Evolutionary conservation across 441 rosid species (phyloP).

Genomic region (Gossypium armourianum): DNA sequence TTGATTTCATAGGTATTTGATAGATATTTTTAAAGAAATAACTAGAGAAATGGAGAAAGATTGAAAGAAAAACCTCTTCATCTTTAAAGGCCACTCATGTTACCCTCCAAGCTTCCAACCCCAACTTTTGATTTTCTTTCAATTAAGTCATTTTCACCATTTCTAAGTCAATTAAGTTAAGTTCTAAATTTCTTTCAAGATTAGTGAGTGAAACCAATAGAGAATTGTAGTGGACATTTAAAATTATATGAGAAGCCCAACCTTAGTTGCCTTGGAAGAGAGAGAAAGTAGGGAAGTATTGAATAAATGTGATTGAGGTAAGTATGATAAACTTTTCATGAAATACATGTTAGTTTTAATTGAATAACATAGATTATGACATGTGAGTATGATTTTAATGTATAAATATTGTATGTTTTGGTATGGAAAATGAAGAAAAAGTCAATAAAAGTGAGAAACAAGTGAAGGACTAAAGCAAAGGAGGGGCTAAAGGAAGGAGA

Average conservation of each 20-base stretch:
- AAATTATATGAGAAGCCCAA: background rate
- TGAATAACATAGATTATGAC: background rate
- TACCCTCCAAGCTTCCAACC: background rate
- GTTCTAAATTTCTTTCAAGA: background rate
- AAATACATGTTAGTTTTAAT: background rate
- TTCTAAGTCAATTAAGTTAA: background rate
- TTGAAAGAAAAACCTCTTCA: background rate
- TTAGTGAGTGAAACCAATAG: background rate
- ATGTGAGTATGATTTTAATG: background rate
- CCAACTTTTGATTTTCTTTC: background rate
- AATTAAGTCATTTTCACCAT: background rate
- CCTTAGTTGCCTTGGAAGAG: background rate
- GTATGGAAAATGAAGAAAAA: background rate
- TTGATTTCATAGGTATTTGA: background rate
- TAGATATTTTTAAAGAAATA: background rate
- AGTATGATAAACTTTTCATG: background rate
- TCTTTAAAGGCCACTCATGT: background rate
- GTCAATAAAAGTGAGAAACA: background rate
- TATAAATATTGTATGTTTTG: background rate
- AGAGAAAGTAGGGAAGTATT: background rate
- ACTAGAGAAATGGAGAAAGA: background rate
- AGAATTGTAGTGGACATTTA: background rate
- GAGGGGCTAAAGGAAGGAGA: background rate
- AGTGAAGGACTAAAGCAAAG: background rate
- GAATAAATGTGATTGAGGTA: background rate